These are phyloP conservation scores for Vaccinium darrowii DNA, from an alignment of 148 eudicot species.

Conservation along the genomic window DNA sequence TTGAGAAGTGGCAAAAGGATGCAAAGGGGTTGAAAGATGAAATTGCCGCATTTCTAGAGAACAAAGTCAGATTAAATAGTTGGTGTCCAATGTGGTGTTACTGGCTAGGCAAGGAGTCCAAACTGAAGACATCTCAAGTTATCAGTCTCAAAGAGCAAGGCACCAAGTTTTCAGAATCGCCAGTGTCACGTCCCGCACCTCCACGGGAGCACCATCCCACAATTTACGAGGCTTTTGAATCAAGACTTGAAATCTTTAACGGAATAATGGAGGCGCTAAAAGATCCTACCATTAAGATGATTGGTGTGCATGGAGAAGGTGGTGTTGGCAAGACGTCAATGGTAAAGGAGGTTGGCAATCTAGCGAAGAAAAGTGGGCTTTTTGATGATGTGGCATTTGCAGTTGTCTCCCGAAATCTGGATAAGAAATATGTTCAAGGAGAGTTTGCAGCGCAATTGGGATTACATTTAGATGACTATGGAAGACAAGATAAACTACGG, in stretches of 20 bases:
- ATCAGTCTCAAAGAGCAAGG: background rate
- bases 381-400: background rate
- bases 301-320: background rate
- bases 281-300: background rate
- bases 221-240: background rate
- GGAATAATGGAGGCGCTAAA: background rate
- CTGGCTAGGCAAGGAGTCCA: background rate
- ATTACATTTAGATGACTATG: background rate
- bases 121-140: background rate
- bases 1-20: background rate
- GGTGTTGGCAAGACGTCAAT: conserved; percentile 5
- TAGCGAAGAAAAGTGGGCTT: background rate
- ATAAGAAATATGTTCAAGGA: background rate
- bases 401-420: background rate
- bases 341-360: background rate
- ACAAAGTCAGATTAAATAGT: background rate
- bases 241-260: background rate
- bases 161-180: too few relatives aligned
- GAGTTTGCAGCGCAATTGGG: background rate
- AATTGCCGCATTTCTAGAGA: background rate
- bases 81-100: background rate
- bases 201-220: background rate
- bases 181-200: background rate
- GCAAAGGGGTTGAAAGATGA: background rate
- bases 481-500: background rate